phyloP scores from a whole-genome alignment of 2,329 filamentous ascomycete species.

The Epichloe uncinata region DNA sequence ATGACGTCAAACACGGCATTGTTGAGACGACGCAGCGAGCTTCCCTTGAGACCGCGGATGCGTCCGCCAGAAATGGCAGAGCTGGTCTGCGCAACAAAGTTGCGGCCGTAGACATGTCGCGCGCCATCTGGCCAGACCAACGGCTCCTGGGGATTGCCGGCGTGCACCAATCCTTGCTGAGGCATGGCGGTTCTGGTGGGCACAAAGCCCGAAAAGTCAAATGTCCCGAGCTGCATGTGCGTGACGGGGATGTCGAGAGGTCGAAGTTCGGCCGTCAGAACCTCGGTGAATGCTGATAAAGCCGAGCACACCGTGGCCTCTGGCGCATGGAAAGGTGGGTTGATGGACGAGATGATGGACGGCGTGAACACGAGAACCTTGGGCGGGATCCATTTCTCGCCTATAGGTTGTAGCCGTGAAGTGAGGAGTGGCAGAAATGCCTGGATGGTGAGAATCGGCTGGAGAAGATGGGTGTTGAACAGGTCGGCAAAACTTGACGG shows the following conservation, averaged over 20 bases:
- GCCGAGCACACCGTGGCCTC: conserved; percentile 79
- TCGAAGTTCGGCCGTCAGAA: conserved; percentile 65
- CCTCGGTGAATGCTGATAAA: conserved; percentile 72
- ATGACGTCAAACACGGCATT: conserved; percentile 85
- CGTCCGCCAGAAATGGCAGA: conserved; percentile 43
- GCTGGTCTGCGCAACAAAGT: conserved; percentile 42
- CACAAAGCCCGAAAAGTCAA: conserved; percentile 64
- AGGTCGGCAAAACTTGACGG: conserved; percentile 77
- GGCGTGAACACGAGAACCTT: conserved; percentile 69
- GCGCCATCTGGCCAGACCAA: conserved; percentile 51
- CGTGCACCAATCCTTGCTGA: conserved; percentile 25
- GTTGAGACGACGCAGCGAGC: conserved; percentile 65
- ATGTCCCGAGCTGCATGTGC: conserved; percentile 81
- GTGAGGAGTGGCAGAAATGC: conserved; percentile 73
- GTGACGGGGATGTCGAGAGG: conserved; percentile 67
- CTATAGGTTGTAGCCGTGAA: conserved; percentile 40
- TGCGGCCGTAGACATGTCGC: conserved; percentile 46
- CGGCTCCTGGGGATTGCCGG: conserved; percentile 31
- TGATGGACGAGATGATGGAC: conserved; percentile 66
- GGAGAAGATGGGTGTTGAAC: conserved; percentile 82
- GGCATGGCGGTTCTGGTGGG: conserved; percentile 25
- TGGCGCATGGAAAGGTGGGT: conserved; percentile 68
- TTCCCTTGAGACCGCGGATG: conserved; percentile 50
- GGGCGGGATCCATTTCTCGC: conserved; percentile 37
- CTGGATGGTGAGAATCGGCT: conserved; percentile 79